A percentile compares a stretch with the other conserved stretches of the same genome.
phyloP scores from a whole-genome alignment of 768 basidiomycete genomes.

The Exsudoporus frostii region DNA sequence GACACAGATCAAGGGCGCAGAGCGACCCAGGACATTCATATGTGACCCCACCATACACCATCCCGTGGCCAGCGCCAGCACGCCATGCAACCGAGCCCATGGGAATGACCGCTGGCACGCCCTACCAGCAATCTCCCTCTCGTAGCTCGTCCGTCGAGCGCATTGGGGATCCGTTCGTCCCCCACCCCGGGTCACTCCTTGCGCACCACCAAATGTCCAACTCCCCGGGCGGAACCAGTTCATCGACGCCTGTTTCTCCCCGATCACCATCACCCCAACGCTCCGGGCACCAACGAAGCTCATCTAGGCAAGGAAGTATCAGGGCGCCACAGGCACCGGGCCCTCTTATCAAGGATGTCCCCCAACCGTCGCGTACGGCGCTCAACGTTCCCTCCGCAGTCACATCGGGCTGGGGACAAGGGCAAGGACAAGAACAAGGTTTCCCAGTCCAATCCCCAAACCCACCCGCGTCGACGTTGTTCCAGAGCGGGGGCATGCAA shows the following conservation, averaged over 20 bases:
- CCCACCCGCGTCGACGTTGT: background rate
- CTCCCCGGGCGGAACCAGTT: slow-evolving; percentile 2
- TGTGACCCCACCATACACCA: slow-evolving; percentile 22
- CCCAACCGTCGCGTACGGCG: slow-evolving; percentile 20
- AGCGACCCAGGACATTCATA: slow-evolving; percentile 26
- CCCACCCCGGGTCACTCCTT: slow-evolving; percentile 8
- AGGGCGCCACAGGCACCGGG: slow-evolving; percentile 14
- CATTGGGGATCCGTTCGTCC: slow-evolving; percentile 9
- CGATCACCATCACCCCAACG: slow-evolving; percentile 19
- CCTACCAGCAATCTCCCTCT: slow-evolving; percentile 10
- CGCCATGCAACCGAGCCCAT: slow-evolving; percentile 21
- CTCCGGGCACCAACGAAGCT: slow-evolving; percentile 7
- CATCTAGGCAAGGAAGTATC: slow-evolving; percentile 20
- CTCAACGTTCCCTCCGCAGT: slow-evolving; percentile 9
- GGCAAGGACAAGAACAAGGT: slow-evolving; percentile 1
- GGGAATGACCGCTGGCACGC: background rate
- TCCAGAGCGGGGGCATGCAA: slow-evolving; percentile 11
- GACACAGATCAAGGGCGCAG: slow-evolving; percentile 9
- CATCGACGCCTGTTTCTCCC: slow-evolving; percentile 17
- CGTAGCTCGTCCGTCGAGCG: slow-evolving; percentile 25
- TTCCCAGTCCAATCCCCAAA: slow-evolving; percentile 1
- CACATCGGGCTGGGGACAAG: slow-evolving; percentile 7
- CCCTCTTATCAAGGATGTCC: slow-evolving; percentile 14
- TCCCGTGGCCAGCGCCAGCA: slow-evolving; percentile 24
- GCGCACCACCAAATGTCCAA: slow-evolving; percentile 4